phyloP scores from a whole-genome alignment of 805 yeast genomes.

The Deakozyma indianensis region DNA sequence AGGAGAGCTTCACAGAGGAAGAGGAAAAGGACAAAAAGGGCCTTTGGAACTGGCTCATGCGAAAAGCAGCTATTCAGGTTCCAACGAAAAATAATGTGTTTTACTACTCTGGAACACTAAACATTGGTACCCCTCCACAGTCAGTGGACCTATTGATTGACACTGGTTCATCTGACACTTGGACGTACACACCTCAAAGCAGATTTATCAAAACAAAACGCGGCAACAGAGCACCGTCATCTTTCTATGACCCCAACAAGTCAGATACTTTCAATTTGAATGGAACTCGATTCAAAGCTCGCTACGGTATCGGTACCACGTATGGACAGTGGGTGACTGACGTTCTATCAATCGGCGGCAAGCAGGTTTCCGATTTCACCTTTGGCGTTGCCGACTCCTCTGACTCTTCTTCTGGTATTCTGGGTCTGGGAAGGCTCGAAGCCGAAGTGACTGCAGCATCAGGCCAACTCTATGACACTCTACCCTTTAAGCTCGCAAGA shows the following conservation, averaged over 20 bases:
- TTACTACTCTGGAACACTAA: conserved; percentile 20
- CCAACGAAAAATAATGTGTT: not conserved
- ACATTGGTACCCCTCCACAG: conserved; percentile 45
- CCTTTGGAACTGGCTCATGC: not conserved
- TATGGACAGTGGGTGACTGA: conserved; percentile 57
- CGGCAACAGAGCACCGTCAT: not conserved
- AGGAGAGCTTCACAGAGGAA: not conserved
- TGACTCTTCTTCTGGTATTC: conserved; percentile 28
- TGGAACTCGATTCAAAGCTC: not conserved
- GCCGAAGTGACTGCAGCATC: conserved; percentile 31
- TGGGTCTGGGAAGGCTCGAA: conserved; percentile 31
- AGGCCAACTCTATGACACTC: conserved; percentile 36
- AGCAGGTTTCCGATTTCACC: conserved; percentile 18
- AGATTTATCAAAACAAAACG: not conserved
- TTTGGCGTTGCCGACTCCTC: not conserved
- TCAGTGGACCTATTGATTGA: conserved; percentile 44
- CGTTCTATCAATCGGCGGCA: conserved; percentile 69
- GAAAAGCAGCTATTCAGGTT: not conserved
- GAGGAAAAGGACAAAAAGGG: not conserved
- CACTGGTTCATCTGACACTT: conserved; percentile 64
- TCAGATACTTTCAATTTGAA: not conserved
- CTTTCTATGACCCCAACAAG: not conserved
- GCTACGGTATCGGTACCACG: not conserved
- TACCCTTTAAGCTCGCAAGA: conserved; percentile 46
- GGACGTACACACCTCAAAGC: conserved; percentile 27